These are phyloP conservation scores for Tothia fuscella DNA, from an alignment of 2,329 filamentous ascomycete genomes.

Conservation along the genomic window DNA sequence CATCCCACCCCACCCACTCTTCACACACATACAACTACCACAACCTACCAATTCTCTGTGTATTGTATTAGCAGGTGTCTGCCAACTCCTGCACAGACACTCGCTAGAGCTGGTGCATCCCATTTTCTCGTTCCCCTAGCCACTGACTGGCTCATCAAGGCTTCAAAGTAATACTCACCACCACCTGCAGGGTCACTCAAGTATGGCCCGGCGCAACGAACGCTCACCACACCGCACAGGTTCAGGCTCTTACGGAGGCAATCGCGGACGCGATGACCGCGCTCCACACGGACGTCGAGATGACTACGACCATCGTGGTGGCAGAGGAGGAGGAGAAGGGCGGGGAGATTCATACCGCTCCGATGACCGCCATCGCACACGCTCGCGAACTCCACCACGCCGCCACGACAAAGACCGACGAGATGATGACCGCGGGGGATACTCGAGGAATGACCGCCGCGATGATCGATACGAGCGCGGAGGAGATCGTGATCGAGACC, in stretches of 20 bases:
- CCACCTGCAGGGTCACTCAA: background rate
- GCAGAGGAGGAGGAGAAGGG: slow-evolving; percentile 38
- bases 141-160: background rate
- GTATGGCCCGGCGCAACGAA: slow-evolving; percentile 43
- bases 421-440: background rate
- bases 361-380: slow-evolving; percentile 46
- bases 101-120: no score
- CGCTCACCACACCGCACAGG: slow-evolving; percentile 91
- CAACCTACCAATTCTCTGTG: no score
- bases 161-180: background rate
- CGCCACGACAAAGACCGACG: slow-evolving; percentile 1
- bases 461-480: slow-evolving; percentile 30
- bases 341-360: slow-evolving; percentile 36
- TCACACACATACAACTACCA: no score
- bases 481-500: slow-evolving; percentile 4
- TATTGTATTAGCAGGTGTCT: no score
- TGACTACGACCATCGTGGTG: slow-evolving; percentile 16
- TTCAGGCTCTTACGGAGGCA: slow-evolving; percentile 67
- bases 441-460: slow-evolving; percentile 4
- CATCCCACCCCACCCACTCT: no score
- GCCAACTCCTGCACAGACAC: no score
- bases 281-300: slow-evolving; percentile 22
- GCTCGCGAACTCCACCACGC: slow-evolving; percentile 43
- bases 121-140: background rate
- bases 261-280: slow-evolving; percentile 34